Evolutionary conservation across 2,329 filamentous ascomycete species (phyloP), one percentile per base, ranked within the genome.

Genomic region (Paecilomyces sp.): DNA sequence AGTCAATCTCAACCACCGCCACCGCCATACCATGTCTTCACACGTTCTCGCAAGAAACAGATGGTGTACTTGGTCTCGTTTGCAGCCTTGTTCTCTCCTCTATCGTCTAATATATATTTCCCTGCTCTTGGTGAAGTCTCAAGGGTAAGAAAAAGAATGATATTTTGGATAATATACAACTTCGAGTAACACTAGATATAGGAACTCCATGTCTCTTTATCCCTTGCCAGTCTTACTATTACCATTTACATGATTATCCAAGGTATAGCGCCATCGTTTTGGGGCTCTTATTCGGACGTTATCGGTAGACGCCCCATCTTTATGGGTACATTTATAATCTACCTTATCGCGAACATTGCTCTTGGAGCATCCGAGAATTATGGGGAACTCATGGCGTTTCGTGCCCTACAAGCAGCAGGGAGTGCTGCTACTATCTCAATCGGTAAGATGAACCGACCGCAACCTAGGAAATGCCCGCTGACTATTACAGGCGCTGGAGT

Each of bases 231-330:
- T 12, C 61, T 76, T n/a, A 75, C 74, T 0, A 67, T 76, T 18
- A 76, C 74, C 0, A 61, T 73, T 36, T 84, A 83, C 63, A 77
- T 81, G 68, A 72, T 83, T 56, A 70, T 82, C 3, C 81, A 83
- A 68, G 82, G 79, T 5, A 66, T 83, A 15, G 76, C 79, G 2
- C 80, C 81, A 0, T 70, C 76, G 3, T 71, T 83, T 56, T 83
- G 79, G 77, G 79, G 77, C 7, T 74, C 79, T 0, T 68, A 83
- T 8, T 79, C 80, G 0, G 81, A 83, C 62, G 70, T 71, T 0
- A 62, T 77, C 5, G 81, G 81, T 0, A 74, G 81, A 2, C 74
- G 81, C 13, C 70, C 73, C 0, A 74, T 78, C n/a, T 81, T 79
- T 59, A 71, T 76, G 13, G 74, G 72, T 25, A 79, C 79, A 1